These are phyloP conservation scores for Xenoacremonium recifei DNA, from an alignment of 2,329 filamentous ascomycete species.

Conservation along the genomic window DNA sequence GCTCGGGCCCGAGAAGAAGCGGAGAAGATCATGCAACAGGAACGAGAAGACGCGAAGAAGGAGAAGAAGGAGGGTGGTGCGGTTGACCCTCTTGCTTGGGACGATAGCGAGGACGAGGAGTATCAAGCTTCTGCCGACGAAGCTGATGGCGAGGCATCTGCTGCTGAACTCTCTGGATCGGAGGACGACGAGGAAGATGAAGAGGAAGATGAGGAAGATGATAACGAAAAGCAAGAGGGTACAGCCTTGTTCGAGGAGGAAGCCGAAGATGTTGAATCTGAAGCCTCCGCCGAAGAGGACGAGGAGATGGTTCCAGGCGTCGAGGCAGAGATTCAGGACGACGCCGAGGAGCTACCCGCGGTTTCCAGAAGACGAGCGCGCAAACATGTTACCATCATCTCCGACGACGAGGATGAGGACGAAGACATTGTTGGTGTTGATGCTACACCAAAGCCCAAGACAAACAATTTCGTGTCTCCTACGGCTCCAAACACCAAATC, in stretches of 20 bases:
- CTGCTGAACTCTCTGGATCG: slow-evolving; percentile 45
- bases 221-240: slow-evolving; percentile 32
- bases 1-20: slow-evolving; percentile 81
- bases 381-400: slow-evolving; percentile 52
- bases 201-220: slow-evolving; percentile 33
- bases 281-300: slow-evolving; percentile 18
- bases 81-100: slow-evolving; percentile 52
- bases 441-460: slow-evolving; percentile 51
- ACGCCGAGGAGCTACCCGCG: slow-evolving; percentile 38
- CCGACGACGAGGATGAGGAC: slow-evolving; percentile 67
- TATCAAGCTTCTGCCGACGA: slow-evolving; percentile 40
- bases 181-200: slow-evolving; percentile 37
- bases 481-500: slow-evolving; percentile 43
- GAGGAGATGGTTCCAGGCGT: slow-evolving; percentile 35
- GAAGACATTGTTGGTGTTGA: slow-evolving; percentile 48
- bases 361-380: slow-evolving; percentile 45
- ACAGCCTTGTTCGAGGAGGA: slow-evolving; percentile 38
- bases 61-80: slow-evolving; percentile 49
- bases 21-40: slow-evolving; percentile 68
- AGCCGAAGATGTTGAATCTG: slow-evolving; percentile 40
- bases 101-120: slow-evolving; percentile 56
- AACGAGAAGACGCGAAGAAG: slow-evolving; percentile 71
- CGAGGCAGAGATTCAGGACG: slow-evolving; percentile 32
- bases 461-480: slow-evolving; percentile 39
- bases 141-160: slow-evolving; percentile 37